phyloP scores from a whole-genome alignment of 2,329 filamentous ascomycete species.

The Elsinoe fawcettii region DNA sequence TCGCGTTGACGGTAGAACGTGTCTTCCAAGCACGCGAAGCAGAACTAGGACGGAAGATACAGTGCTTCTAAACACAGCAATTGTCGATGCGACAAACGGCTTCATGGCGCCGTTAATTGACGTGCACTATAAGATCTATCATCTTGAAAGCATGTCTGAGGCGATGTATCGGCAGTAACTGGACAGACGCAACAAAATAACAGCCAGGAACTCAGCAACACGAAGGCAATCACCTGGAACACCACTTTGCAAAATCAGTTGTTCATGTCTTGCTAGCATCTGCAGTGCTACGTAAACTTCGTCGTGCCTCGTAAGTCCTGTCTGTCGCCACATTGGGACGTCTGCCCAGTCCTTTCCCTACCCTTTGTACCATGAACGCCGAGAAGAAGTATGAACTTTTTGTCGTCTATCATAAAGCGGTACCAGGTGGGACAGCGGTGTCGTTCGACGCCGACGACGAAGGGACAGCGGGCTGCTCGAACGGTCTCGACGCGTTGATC shows the following conservation, averaged over 20 bases:
- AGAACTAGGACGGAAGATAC: too few species aligned
- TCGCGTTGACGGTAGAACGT: too few species aligned
- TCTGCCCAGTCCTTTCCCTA: neutral
- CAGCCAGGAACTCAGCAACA: too few species aligned
- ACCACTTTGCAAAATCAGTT: neutral
- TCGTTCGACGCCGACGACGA: neutral
- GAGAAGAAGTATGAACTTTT: neutral
- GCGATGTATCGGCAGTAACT: too few species aligned
- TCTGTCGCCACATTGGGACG: neutral
- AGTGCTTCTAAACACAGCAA: too few species aligned
- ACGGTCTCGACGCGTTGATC: neutral
- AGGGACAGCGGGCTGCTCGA: neutral
- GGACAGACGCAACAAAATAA: too few species aligned
- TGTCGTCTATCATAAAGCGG: conserved; percentile 2
- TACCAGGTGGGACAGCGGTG: conserved; percentile 1
- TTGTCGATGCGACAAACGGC: too few species aligned
- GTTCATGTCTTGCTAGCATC: conserved; percentile 1
- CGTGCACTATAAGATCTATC: too few species aligned
- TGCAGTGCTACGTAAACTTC: neutral
- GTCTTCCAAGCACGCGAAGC: too few species aligned
- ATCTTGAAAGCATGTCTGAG: too few species aligned
- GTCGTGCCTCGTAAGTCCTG: neutral
- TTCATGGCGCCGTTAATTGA: too few species aligned
- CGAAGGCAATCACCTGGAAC: too few species aligned
- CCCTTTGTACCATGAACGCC: neutral